These are phyloP conservation scores for Naematelia encephala DNA, from an alignment of 768 basidiomycete genomes.

Conservation along the genomic window DNA sequence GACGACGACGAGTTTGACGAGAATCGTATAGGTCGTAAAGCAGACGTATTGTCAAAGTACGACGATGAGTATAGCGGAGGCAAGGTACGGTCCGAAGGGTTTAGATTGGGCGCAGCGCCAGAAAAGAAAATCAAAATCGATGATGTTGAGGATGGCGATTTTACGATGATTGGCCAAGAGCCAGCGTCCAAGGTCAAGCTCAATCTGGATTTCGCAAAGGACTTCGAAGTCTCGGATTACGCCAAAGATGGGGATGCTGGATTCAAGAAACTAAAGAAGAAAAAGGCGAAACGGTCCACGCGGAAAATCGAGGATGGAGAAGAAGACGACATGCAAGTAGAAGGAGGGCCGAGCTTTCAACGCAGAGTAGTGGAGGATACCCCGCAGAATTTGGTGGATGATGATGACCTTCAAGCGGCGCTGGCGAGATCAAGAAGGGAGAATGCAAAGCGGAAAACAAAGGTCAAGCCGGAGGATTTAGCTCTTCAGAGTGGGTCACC, in stretches of 20 bases:
- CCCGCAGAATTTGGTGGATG: slow-evolving; percentile 89
- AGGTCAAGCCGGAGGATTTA: slow-evolving; percentile 74
- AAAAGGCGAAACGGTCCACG: slow-evolving; percentile 76
- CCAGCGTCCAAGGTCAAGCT: slow-evolving; percentile 59
- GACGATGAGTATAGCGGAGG: slow-evolving; percentile 81
- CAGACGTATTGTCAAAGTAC: slow-evolving; percentile 82
- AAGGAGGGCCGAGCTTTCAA: slow-evolving; percentile 63
- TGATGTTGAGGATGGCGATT: slow-evolving; percentile 54
- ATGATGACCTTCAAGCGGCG: slow-evolving; percentile 94
- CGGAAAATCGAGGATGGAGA: slow-evolving; percentile 64
- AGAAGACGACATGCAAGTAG: slow-evolving; percentile 67
- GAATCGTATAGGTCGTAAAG: slow-evolving; percentile 63
- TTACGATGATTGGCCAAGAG: slow-evolving; percentile 63
- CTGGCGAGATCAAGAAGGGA: slow-evolving; percentile 79
- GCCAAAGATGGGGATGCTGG: slow-evolving; percentile 84
- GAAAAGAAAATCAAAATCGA: slow-evolving; percentile 49
- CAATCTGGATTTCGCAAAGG: slow-evolving; percentile 87
- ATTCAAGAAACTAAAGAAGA: slow-evolving; percentile 96
- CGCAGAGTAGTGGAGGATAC: slow-evolving; percentile 65
- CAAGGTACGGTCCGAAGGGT: slow-evolving; percentile 63
- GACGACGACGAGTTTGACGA: slow-evolving; percentile 93
- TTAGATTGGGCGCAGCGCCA: slow-evolving; percentile 65
- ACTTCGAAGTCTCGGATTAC: slow-evolving; percentile 80
- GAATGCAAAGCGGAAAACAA: slow-evolving; percentile 72
- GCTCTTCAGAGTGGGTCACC: slow-evolving; percentile 64